These are phyloP conservation scores for Fusarium nelsonii DNA, from an alignment of 2,329 filamentous ascomycete species.

Conservation along the genomic window DNA sequence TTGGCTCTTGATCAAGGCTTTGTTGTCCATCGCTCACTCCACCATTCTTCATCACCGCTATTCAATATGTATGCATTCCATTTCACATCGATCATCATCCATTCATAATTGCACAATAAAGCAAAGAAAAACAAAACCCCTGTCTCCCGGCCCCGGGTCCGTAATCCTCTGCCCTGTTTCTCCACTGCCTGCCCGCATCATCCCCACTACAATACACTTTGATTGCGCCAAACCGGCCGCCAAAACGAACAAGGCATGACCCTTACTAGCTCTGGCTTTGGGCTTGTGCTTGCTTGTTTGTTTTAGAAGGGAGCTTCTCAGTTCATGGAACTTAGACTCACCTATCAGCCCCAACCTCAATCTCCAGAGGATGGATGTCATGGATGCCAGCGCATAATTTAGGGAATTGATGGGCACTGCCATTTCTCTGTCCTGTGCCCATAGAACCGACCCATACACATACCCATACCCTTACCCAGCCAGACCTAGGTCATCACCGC, in stretches of 20 bases:
- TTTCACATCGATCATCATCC: not conserved
- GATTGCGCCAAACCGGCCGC: constrained; percentile 28
- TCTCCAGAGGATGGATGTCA: constrained; percentile 9
- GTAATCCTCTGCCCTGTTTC: constrained; percentile 36
- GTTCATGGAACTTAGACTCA: constrained; percentile 13
- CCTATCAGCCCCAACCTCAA: constrained; percentile 24
- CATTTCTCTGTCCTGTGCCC: constrained; percentile 41
- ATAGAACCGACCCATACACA: not conserved
- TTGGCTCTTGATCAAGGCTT: constrained; percentile 16
- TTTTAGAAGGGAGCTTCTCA: constrained; percentile 4
- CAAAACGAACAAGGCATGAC: constrained; percentile 39
- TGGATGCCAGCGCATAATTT: constrained; percentile 46
- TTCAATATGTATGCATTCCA: not conserved
- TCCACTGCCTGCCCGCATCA: constrained; percentile 41
- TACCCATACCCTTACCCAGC: not conserved
- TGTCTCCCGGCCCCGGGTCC: constrained; percentile 32
- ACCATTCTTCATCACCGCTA: constrained; percentile 27
- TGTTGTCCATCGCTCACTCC: constrained; percentile 8
- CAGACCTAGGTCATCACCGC: constrained; percentile 36
- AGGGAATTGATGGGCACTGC: constrained; percentile 39
- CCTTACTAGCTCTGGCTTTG: constrained; percentile 24
- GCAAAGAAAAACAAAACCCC: constrained; percentile 16
- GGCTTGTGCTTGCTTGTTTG: constrained; percentile 22
- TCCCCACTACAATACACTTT: constrained; percentile 28
- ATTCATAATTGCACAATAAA: constrained; percentile 21